Conservation (phyloP, 306 rosid genomes). For the Hippophae gyantsensis region DNA sequence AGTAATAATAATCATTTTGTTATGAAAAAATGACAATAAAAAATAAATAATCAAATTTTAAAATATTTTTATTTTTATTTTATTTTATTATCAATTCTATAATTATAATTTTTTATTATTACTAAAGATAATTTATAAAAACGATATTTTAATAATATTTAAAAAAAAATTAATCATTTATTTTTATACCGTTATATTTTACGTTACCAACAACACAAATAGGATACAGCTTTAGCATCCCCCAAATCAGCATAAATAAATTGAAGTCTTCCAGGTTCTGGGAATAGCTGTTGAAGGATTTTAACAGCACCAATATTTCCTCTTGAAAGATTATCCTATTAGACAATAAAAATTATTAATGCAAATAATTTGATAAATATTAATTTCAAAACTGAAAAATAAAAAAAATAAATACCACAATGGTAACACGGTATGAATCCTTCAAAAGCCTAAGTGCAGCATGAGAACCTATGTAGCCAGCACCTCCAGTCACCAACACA, state of each 20-base stretch:
- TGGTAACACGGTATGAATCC: conserved; percentile 76
- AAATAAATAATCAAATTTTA: no score
- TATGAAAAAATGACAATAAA: no score
- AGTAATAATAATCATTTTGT: no score
- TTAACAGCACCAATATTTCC: conserved; percentile 84
- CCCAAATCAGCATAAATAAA: conserved; percentile 88
- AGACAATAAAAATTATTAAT: neutral
- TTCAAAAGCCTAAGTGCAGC: conserved; percentile 70
- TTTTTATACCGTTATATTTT: neutral
- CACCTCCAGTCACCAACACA: conserved; percentile 92
- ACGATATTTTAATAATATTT: no score
- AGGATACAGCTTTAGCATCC: conserved; percentile 73
- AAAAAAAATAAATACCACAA: conserved; percentile 47
- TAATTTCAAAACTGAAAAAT: neutral
- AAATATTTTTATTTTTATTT: no score
- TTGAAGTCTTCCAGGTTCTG: conserved; percentile 81
- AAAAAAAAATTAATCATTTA: neutral
- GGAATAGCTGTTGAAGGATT: conserved; percentile 65
- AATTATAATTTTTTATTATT: no score
- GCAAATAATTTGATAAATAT: neutral
- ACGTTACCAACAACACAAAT: neutral
- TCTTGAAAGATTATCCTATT: conserved; percentile 74
- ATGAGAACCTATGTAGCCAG: conserved; percentile 95
- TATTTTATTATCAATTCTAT: no score
- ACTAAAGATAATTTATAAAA: no score